Conservation (phyloP, 1,284 basidiomycete genomes). For the Ceratorhiza oryzae-sativae region DNA sequence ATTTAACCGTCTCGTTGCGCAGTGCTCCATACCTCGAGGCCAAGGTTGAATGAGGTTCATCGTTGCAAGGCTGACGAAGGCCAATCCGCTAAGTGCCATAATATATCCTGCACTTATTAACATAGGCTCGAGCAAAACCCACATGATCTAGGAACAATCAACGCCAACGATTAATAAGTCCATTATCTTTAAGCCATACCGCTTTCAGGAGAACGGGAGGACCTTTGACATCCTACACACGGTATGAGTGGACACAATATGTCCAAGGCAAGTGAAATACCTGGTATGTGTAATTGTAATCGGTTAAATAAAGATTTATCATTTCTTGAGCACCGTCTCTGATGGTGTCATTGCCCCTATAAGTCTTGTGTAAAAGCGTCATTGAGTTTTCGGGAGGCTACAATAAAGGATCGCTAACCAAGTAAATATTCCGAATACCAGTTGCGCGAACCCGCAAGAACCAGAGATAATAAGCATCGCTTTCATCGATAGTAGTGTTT, state of each 20-base stretch:
- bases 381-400: too few relatives aligned
- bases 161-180: too few relatives aligned
- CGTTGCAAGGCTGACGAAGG: not conserved
- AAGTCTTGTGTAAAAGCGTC: not conserved
- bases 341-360: slow-evolving; percentile 31
- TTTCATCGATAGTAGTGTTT: too few relatives aligned
- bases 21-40: slow-evolving; percentile 23
- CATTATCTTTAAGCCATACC: too few relatives aligned
- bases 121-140: not conserved
- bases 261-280: not conserved
- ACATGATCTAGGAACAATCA: too few relatives aligned
- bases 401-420: too few relatives aligned
- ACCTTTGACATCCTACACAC: not conserved
- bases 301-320: slow-evolving; percentile 2
- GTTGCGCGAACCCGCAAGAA: too few relatives aligned
- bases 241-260: not conserved
- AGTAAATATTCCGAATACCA: too few relatives aligned
- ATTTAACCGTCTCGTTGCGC: too few relatives aligned
- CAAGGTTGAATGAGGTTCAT: slow-evolving; percentile 7
- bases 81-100: not conserved
- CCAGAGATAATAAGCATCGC: too few relatives aligned
- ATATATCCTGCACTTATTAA: slow-evolving; percentile 12
- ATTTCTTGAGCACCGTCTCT: slow-evolving; percentile 17
- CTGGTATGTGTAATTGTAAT: slow-evolving; percentile 2
- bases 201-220: too few relatives aligned